Evolutionary conservation across 768 basidiomycete genomes (phyloP).

Genomic region (Mycena maculata): DNA sequence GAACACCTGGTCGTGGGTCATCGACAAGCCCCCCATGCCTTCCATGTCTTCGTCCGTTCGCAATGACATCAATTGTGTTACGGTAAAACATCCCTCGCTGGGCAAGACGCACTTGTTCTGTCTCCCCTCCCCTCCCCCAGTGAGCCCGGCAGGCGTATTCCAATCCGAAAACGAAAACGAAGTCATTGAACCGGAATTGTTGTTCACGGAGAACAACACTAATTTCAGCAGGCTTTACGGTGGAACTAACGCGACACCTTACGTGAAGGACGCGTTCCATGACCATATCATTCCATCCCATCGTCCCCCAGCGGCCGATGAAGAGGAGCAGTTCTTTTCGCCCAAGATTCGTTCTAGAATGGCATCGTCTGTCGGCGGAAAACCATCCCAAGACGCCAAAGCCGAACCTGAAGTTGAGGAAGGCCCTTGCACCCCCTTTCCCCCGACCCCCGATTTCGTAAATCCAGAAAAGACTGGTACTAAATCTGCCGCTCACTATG

Average conservation of each 20-base stretch:
- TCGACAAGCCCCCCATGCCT: slow-evolving; percentile 74
- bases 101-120: slow-evolving; percentile 88
- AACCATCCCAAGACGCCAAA: slow-evolving; percentile 54
- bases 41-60: slow-evolving; percentile 64
- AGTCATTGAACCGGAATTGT: slow-evolving; percentile 81
- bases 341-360: slow-evolving; percentile 63
- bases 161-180: slow-evolving; percentile 73
- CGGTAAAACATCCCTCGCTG: slow-evolving; percentile 78
- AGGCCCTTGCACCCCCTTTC: slow-evolving; percentile 72
- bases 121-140: slow-evolving; percentile 91
- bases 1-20: slow-evolving; percentile 97
- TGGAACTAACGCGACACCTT: slow-evolving; percentile 83
- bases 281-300: slow-evolving; percentile 94
- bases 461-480: slow-evolving; percentile 91
- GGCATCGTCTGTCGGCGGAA: slow-evolving; percentile 55
- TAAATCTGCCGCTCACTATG: slow-evolving; percentile 93
- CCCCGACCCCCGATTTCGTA: slow-evolving; percentile 68
- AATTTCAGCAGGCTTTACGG: slow-evolving; percentile 94
- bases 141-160: slow-evolving; percentile 75
- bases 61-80: slow-evolving; percentile 69
- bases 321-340: slow-evolving; percentile 58
- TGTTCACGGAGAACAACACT: slow-evolving; percentile 98
- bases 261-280: slow-evolving; percentile 98
- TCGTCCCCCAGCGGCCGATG: slow-evolving; percentile 67
- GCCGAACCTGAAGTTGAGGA: too few relatives aligned